Base-by-base conservation (phyloP, 2,329 filamentous ascomycete genomes). In the Phaeoacremonium minimum region DNA sequence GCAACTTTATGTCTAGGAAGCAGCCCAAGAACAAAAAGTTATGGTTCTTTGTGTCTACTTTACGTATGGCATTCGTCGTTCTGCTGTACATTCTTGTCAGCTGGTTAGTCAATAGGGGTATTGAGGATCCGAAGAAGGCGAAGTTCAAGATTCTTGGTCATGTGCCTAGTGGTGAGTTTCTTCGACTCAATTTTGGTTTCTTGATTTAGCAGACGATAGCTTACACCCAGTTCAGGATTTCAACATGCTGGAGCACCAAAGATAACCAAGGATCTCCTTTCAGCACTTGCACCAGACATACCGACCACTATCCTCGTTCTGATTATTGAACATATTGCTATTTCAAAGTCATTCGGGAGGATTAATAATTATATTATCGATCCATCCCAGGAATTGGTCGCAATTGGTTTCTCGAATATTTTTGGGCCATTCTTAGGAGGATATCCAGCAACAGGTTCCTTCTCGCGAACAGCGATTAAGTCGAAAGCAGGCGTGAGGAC, bases 301-400 rank as follows among this genome's bases (percentile, higher is more conserved):
- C 93, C 93, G 0, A 85, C 86, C 7, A 83, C 85, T 1, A 81
- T 96, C 35, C 95, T 97, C 46, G 90, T 98, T n/a, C 73, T 97
- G 39, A 73, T 97, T 22, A 94, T 97, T 43, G 93, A 97, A 62
- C 91, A 97, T 57, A 95, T 97, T 50, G 89, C 91, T 32, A 96
- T 97, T 45, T 88, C 90, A 14, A 98, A 97, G 60, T 96, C 91
- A 0, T 97, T 98, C 49, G 93, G 93, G 8, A 79, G 91, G 41
- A 78, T 96, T 50, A 97, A 96, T 69, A 95, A 95, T 66, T 98
- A 98, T 63, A 83, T 80, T 13, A 96, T 98, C 56, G 83, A 96
- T 49, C 90, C 93, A 0, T 96, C 91, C 0, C 91, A 98, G 58
- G 91, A 98, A 58, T 77, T 98, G 64, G 87, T 98, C 32, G 91